Percentiles rank a stretch among this genome's conserved stretches.
Evolutionary conservation across 345 rosid species (phyloP).

Genomic region (Hirschfeldia incana): DNA sequence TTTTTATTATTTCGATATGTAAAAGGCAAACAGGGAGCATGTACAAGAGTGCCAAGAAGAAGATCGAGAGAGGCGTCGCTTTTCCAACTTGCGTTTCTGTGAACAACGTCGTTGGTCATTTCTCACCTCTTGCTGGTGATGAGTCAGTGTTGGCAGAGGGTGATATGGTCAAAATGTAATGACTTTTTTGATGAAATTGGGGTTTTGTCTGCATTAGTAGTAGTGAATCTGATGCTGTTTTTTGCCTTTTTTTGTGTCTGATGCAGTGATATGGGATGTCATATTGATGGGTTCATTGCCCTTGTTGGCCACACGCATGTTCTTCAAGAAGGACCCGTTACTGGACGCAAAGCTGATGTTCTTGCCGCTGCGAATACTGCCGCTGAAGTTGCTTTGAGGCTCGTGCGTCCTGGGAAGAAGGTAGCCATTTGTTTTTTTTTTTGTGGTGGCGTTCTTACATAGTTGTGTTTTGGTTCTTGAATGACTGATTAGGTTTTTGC

Average conservation of each 20-base stretch:
- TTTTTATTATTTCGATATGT: not conserved
- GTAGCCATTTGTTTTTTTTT: conserved; percentile 36
- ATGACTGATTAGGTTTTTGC: not conserved
- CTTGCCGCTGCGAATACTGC: conserved; percentile 91
- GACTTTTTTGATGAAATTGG: conserved; percentile 11
- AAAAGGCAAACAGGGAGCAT: conserved; percentile 78
- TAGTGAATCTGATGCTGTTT: not conserved
- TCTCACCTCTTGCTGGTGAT: conserved; percentile 88
- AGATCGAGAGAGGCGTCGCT: conserved; percentile 91
- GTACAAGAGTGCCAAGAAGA: conserved; percentile 94
- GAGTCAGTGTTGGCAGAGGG: conserved; percentile 79
- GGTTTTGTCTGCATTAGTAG: not conserved
- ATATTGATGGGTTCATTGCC: conserved; percentile 96
- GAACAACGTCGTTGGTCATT: conserved; percentile 84
- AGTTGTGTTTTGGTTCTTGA: not conserved
- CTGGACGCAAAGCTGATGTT: conserved; percentile 84
- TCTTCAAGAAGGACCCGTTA: conserved; percentile 68
- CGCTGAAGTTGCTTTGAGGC: conserved; percentile 98
- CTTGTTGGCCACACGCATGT: conserved; percentile 90
- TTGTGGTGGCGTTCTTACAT: not conserved
- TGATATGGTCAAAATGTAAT: conserved; percentile 83
- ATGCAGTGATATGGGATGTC: conserved; percentile 93
- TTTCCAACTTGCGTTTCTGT: conserved; percentile 94
- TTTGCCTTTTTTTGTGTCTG: not conserved
- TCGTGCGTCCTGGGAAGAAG: conserved; percentile 95